Conservation (phyloP, 2,329 filamentous ascomycete genomes). For the Stemphylium vesicarium region DNA sequence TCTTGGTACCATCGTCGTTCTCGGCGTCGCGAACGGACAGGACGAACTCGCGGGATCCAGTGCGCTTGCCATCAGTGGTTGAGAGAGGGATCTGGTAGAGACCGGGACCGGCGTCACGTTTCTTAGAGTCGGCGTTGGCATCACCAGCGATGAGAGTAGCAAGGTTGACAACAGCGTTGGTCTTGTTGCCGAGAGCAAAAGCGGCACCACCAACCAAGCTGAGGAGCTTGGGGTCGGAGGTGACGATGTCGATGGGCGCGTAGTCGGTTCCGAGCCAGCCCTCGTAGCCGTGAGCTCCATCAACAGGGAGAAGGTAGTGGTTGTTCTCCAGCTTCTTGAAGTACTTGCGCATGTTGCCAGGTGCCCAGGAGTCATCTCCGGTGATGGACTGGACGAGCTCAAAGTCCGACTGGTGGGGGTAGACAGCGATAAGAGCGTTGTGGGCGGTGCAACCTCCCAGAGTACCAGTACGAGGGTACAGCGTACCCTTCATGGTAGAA, state of each 20-base stretch:
- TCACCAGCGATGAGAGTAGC: slow-evolving; percentile 54
- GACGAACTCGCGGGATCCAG: slow-evolving; percentile 63
- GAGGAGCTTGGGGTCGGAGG: slow-evolving; percentile 61
- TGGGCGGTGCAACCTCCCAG: slow-evolving; percentile 67
- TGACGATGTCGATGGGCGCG: slow-evolving; percentile 59
- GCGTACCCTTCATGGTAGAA: slow-evolving; percentile 59
- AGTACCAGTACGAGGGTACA: slow-evolving; percentile 64
- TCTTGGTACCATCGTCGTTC: slow-evolving; percentile 58
- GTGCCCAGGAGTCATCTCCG: slow-evolving; percentile 65
- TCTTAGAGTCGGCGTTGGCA: slow-evolving; percentile 56
- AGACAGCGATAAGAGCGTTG: slow-evolving; percentile 66
- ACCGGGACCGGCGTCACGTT: slow-evolving; percentile 56
- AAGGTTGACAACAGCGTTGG: slow-evolving; percentile 42
- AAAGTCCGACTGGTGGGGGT: slow-evolving; percentile 66
- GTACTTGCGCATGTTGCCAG: slow-evolving; percentile 66
- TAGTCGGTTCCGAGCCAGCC: slow-evolving; percentile 64
- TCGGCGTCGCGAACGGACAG: slow-evolving; percentile 57
- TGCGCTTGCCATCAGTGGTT: slow-evolving; percentile 57
- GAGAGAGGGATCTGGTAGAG: slow-evolving; percentile 66
- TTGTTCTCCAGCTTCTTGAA: slow-evolving; percentile 63
- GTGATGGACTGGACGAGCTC: slow-evolving; percentile 64
- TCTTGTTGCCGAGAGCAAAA: slow-evolving; percentile 57
- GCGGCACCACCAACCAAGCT: slow-evolving; percentile 60
- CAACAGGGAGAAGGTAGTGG: slow-evolving; percentile 55
- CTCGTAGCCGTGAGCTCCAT: slow-evolving; percentile 61